A percentile compares a stretch with the other conserved stretches of the same genome.
These are phyloP conservation scores for Candida vartiovaarae DNA, from an alignment of 805 yeast species.

Conservation along the genomic window DNA sequence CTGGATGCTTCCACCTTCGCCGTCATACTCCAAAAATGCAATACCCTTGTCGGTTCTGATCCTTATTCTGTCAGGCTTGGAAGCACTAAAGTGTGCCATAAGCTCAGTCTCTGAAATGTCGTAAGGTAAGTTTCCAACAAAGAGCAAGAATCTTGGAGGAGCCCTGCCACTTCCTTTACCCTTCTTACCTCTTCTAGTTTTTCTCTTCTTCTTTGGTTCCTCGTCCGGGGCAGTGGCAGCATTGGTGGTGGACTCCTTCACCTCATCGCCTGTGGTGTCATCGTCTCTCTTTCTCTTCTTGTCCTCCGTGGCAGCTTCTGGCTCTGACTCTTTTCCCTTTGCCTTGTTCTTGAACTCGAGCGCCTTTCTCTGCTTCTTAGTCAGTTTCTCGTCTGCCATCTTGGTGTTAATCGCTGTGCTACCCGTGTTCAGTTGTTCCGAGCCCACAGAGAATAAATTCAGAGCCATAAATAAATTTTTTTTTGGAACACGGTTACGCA, in stretches of 20 bases:
- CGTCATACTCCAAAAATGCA: constrained; percentile 81
- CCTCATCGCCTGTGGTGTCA: constrained; percentile 10
- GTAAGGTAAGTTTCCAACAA: constrained; percentile 87
- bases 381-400: constrained; percentile 35
- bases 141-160: constrained; percentile 69
- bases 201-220: constrained; percentile 49
- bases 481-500: no score
- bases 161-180: constrained; percentile 41
- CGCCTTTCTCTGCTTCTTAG: constrained; percentile 63
- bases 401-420: background rate
- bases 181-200: constrained; percentile 73
- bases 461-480: background rate
- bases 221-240: constrained; percentile 23
- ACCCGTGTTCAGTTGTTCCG: no score
- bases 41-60: constrained; percentile 82
- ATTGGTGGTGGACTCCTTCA: constrained; percentile 6
- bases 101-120: constrained; percentile 57
- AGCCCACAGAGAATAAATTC: no score
- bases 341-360: constrained; percentile 43
- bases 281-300: constrained; percentile 20
- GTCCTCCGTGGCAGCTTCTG: constrained; percentile 19
- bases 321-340: constrained; percentile 16
- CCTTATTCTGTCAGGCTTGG: constrained; percentile 70
- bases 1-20: constrained; percentile 50
- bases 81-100: constrained; percentile 61